Evolutionary conservation across 2,329 filamentous ascomycete genomes (phyloP).

Genomic region (Aaosphaeria pasadenensis): DNA sequence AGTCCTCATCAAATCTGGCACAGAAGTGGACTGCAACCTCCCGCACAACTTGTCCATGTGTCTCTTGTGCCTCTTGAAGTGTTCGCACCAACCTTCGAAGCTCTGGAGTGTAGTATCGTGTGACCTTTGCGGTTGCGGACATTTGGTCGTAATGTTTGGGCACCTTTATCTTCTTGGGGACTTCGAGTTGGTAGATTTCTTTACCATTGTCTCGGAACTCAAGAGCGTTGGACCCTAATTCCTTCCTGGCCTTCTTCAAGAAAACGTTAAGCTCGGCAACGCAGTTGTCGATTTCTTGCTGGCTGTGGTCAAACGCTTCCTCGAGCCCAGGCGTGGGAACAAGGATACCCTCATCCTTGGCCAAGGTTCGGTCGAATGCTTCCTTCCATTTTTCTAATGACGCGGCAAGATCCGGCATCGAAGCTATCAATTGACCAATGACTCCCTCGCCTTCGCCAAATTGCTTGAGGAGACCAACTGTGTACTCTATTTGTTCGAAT

Average conservation of each 20-base stretch:
- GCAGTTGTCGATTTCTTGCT: constrained; percentile 72
- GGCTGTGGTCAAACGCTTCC: constrained; percentile 84
- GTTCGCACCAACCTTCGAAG: constrained; percentile 78
- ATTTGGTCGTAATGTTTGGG: constrained; percentile 92
- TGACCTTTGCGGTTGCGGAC: constrained; percentile 87
- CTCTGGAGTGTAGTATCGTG: constrained; percentile 89
- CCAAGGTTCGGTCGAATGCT: constrained; percentile 81
- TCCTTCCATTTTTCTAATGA: constrained; percentile 82
- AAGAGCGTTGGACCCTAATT: constrained; percentile 68
- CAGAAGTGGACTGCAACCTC: constrained; percentile 83
- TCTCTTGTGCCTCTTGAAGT: constrained; percentile 91
- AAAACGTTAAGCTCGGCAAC: constrained; percentile 69
- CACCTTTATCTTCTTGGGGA: constrained; percentile 80
- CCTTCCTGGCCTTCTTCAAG: constrained; percentile 66
- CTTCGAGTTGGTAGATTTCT: constrained; percentile 94
- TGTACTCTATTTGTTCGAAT: constrained; percentile 97
- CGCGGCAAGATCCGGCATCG: constrained; percentile 80
- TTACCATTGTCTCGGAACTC: constrained; percentile 75
- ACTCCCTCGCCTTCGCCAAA: constrained; percentile 77
- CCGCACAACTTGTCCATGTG: constrained; percentile 84
- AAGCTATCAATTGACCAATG: constrained; percentile 75
- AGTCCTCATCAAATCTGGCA: constrained; percentile 82
- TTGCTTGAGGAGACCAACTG: constrained; percentile 72
- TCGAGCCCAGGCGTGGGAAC: constrained; percentile 86
- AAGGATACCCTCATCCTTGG: constrained; percentile 74